Evolutionary conservation across 1,284 basidiomycete genomes (phyloP), one percentile per base, ranked within the genome.

Genomic region (Cryptococcus hybrid): DNA sequence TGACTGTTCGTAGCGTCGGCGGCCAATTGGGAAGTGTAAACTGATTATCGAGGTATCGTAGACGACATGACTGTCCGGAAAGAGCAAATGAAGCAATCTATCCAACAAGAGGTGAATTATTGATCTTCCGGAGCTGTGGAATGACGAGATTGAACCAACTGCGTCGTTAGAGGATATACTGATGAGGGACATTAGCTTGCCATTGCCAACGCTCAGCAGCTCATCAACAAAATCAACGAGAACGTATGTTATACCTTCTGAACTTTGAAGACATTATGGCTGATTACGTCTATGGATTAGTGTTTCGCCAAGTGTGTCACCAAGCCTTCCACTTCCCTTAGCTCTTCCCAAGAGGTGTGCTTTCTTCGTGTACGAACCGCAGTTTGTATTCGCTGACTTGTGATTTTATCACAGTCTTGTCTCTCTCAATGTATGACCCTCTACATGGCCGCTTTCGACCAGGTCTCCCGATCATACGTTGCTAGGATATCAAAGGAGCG

Each of bases 191-290:
- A 34, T 5, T 46, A 74, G 71, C 68, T 78, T 43, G 75, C 77
- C 11, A 66, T 77, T 38, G 77, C 76, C 52, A 74, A 76, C 52
- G 77, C 77, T 37, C 76, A 78, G 64, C 73, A 74, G 57, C 63
- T 78, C 55, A 75, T 78, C 60, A 78, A 74, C 69, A 78, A 78
- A 70, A 78, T 78, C 65, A 78, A 77, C 64, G 75, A 78, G 61
- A 77, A 78, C 67, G 77, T 78, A 57, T 59, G 76, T 67, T 39
- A 3, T 30, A 7, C 34, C 7, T 18, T 36, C 6, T 5, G 37
- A 40, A 5, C 34, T 15, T 46, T 13, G 38, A 40, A 48, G 13
- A 6, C 18, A 15, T 18, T 53, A 34, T 48, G 13, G 24, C 40
- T 57, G 3, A n/a, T 39, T 43, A 9, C 7, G 35, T 56, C 34